A percentile compares a stretch with the other conserved stretches of the same genome.
Evolutionary conservation across 2,329 filamentous ascomycete species (phyloP).

Genomic region (Albifimbria verrucaria): DNA sequence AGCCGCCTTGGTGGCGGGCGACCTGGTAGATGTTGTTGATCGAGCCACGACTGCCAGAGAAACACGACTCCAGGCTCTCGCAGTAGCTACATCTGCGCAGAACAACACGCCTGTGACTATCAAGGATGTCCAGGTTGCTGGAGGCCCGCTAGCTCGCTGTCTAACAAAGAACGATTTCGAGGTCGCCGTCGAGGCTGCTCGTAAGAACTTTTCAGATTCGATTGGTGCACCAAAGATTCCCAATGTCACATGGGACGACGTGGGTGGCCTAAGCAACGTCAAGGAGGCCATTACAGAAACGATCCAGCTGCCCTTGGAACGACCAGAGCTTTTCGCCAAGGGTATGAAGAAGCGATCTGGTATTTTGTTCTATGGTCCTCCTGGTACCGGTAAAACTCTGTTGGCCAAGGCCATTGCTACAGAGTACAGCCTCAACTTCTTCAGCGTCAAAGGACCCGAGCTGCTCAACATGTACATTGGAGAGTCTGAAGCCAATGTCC

Average conservation of each 20-base stretch:
- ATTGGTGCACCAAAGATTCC: conserved; percentile 98
- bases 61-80: conserved; percentile 71
- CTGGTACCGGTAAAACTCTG: conserved; percentile 89
- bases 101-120: conserved; percentile 53
- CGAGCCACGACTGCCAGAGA: conserved; percentile 76
- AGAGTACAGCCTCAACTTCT: conserved; percentile 92
- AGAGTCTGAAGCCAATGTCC: conserved; percentile 88
- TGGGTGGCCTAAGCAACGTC: conserved; percentile 87
- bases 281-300: conserved; percentile 98
- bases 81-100: conserved; percentile 38
- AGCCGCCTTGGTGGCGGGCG: conserved; percentile 89
- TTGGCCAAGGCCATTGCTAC: conserved; percentile 91
- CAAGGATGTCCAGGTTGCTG: conserved; percentile 83
- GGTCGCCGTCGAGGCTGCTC: conserved; percentile 86
- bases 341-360: conserved; percentile 97
- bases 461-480: conserved; percentile 96
- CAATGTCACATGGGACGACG: conserved; percentile 94
- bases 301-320: conserved; percentile 86
- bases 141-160: conserved; percentile 73
- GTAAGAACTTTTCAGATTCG: conserved; percentile 96
- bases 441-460: conserved; percentile 89
- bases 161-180: conserved; percentile 85
- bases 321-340: conserved; percentile 91
- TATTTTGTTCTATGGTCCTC: conserved; percentile 88
- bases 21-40: conserved; percentile 91